Percentiles rank a stretch among this genome's conserved stretches.
phyloP scores from a whole-genome alignment of 129 eudicot genomes.

The Helianthus tuberosus region DNA sequence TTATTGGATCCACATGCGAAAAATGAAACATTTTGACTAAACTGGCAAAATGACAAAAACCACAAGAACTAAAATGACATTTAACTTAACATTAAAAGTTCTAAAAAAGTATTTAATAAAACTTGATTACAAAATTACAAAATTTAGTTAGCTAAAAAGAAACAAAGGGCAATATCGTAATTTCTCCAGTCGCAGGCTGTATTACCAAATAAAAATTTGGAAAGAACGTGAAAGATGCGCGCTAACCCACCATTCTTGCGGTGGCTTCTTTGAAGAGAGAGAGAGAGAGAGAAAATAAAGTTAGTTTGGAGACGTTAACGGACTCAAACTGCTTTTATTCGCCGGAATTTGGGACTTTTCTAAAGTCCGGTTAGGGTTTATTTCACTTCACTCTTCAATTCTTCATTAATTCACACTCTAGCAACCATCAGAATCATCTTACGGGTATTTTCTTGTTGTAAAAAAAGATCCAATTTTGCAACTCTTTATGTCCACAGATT shows the following conservation, averaged over 20 bases:
- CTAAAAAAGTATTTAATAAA: not conserved
- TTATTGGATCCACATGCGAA: too few relatives aligned
- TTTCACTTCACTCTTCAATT: not conserved
- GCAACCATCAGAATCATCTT: constrained; percentile 16
- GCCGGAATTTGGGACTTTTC: constrained; percentile 65
- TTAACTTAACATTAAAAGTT: too few relatives aligned
- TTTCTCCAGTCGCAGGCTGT: not conserved
- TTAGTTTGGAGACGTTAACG: constrained; percentile 67
- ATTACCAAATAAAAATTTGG: constrained; percentile 22
- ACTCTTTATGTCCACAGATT: constrained; percentile 44
- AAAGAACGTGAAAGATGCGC: constrained; percentile 63
- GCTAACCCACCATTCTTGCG: constrained; percentile 55
- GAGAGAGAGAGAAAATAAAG: constrained; percentile 40
- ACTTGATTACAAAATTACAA: not conserved
- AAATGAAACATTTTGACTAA: too few relatives aligned
- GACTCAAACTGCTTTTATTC: constrained; percentile 56
- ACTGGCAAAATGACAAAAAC: too few relatives aligned
- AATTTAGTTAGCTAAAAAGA: not conserved
- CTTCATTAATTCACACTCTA: not conserved
- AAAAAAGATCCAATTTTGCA: constrained; percentile 16
- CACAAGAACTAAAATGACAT: too few relatives aligned
- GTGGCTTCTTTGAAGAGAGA: constrained; percentile 36
- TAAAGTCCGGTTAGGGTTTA: constrained; percentile 60
- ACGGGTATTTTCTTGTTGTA: constrained; percentile 8
- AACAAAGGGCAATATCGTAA: constrained; percentile 46